Evolutionary conservation across 306 rosid species (phyloP), one percentile per base, ranked within the genome.

Genomic region (Inga leiocalycina): DNA sequence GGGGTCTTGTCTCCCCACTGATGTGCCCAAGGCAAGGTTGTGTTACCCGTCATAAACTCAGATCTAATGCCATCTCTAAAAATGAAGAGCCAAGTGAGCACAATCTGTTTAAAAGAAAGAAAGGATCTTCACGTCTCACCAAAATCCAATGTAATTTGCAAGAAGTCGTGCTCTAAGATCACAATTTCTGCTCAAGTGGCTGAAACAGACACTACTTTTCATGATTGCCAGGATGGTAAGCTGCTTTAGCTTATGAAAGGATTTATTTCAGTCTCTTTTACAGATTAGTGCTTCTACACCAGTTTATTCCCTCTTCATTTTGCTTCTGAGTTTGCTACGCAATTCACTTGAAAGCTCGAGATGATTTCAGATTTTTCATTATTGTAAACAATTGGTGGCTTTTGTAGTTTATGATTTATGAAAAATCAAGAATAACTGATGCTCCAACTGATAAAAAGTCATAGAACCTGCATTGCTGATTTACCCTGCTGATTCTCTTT

Each of bases 1-100:
- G 88, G 92, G 89, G 76, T 80, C 64, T 75, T 72, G 81, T 85
- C 85, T 86, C 88, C 88, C 87, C 70, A 52, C 89, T 76, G 87
- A 91, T 87, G 96, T 88, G 88, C 88, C 74, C 76, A 48, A 81
- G 75, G 85, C 93, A 80, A 80, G 81, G 75, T 72, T 82, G 87
- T 79, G 74, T 86, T 85, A 81, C 79, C 19, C 73, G 84, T 89
- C 85, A 74, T 74, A 86, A 88, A 89, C 80, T 52, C 80, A 89
- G 92, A 87, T 80, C 99, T 91, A 95, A 95, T 95, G 99, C 99
- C 99, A 92, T 95, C 96, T 80, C 71, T 93, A 81, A 93, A 91
- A 85, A 95, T 93, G 99, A 92, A 96, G 96, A 88, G 93, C 88
- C 91, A 96, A 84, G 90, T 89, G 88, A 87, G 91, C 85, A 86